Conservation (phyloP, 2,329 filamentous ascomycete genomes). For the Onygenales sp. region DNA sequence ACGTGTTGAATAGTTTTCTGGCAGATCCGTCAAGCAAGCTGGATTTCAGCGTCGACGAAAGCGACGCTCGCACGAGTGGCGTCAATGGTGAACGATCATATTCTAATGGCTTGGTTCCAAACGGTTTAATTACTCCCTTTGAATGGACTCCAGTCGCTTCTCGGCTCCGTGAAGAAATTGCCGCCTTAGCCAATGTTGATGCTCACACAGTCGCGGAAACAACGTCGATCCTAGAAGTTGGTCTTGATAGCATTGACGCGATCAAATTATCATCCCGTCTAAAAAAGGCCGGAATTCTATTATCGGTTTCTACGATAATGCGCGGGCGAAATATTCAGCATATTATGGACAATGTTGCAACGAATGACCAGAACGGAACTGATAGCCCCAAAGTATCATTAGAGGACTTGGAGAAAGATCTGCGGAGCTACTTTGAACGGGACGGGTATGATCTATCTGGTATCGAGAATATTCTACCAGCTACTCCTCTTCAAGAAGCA, state of each 20-base stretch:
- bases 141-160: conserved; percentile 49
- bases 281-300: conserved; percentile 47
- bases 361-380: conserved; percentile 7
- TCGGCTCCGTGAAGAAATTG: conserved; percentile 52
- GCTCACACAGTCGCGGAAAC: conserved; percentile 44
- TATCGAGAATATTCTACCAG: conserved; percentile 56
- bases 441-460: conserved; percentile 28
- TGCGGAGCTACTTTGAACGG: conserved; percentile 31
- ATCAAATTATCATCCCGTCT: conserved; percentile 73
- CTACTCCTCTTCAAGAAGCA: conserved; percentile 76
- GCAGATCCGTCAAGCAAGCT: conserved; percentile 2
- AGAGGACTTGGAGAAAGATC: conserved; percentile 13
- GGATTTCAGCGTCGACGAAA: neutral
- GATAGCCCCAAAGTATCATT: neutral
- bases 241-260: conserved; percentile 83
- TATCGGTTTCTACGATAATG: conserved; percentile 72
- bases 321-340: conserved; percentile 56
- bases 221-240: conserved; percentile 68
- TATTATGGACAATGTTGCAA: conserved; percentile 37
- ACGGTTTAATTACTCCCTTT: conserved; percentile 29
- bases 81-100: neutral
- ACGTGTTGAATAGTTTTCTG: conserved; percentile 27
- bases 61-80: neutral
- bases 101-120: neutral
- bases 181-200: conserved; percentile 48